Evolutionary conservation across 192 early-diverging fungal genomes (phyloP), one percentile per base, ranked within the genome.

Genomic region (Chytriomyces sp.): DNA sequence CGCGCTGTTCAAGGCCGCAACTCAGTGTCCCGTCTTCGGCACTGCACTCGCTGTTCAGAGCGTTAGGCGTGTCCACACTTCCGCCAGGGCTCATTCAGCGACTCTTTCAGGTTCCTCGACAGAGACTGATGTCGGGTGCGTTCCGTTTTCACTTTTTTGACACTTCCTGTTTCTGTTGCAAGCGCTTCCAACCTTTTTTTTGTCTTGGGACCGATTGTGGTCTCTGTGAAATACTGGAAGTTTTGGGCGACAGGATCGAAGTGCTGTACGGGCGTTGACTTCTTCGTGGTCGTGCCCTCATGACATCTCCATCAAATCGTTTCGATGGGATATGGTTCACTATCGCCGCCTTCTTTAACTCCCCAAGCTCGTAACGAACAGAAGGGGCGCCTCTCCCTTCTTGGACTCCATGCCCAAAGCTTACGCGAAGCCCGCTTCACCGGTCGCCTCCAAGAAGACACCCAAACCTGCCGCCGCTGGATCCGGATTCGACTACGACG

Each of bases 401-500:
- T 59, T 37, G 19, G 37, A 49, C 30, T 26, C 66, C 68, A 59
- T 39, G 26, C 60, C 25, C 14, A 49, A 49, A 49, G 17, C 61
- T 17, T 37, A 37, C 61, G 26, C 26, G 32, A 63, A 63, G 61
- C 30, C 64, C 38, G 44, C 25, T 0, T 40, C 36, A 1, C 60
- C 60, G 8, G 36, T 38, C 60, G 26, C 41, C 25, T 66, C 41
- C 64, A 49, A 49, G 25, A 66, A 66, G 38, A 31, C 41, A 7
- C 5, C 64, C 44, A 22, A 22, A 14, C 1, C 44, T 49, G 44
- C 44, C 44, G 22, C 14, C 17, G 44, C 44, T 3, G 17, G 56
- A 67, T 34, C 17, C 57, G 66, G 52, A 28, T 99, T 98, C 75
- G 93, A 98, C 79, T 99, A 99, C 80, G 94, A 98, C 78, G 80